Evolutionary conservation across 768 basidiomycete species (phyloP).

Genomic region (Suillus americanus): DNA sequence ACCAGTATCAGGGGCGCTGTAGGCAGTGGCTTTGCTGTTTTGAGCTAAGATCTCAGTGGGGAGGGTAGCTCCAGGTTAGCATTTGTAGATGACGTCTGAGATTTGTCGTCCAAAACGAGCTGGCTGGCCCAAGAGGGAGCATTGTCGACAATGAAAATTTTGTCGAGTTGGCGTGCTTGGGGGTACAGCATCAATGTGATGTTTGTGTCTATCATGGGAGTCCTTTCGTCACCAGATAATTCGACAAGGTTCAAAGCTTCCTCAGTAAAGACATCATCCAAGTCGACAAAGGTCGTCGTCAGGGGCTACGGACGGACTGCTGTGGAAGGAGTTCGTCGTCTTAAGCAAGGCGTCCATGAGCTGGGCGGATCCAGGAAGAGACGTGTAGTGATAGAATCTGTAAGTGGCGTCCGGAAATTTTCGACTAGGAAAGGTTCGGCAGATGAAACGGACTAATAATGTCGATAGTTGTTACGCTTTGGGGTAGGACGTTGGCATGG

Average conservation of each 20-base stretch:
- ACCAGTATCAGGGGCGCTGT: not conserved
- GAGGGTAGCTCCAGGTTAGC: not conserved
- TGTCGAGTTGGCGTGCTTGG: not conserved
- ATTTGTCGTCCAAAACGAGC: not conserved
- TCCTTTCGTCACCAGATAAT: too few relatives aligned
- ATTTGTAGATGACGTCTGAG: not conserved
- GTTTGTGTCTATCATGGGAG: too few relatives aligned
- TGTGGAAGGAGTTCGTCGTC: too few relatives aligned
- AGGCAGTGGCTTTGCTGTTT: not conserved
- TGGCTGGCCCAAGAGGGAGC: not conserved
- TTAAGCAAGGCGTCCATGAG: too few relatives aligned
- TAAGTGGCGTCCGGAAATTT: not conserved
- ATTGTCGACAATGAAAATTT: not conserved
- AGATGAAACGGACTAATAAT: not conserved
- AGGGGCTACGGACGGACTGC: too few relatives aligned
- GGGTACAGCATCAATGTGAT: not conserved
- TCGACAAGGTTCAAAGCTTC: too few relatives aligned
- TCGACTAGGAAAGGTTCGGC: not conserved
- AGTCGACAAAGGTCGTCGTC: too few relatives aligned
- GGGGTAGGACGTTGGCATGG: not conserved
- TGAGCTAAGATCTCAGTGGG: not conserved
- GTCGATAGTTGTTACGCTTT: not conserved
- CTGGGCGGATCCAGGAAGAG: not conserved
- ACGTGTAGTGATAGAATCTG: too few relatives aligned
- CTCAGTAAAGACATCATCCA: too few relatives aligned